Conservation (phyloP, 495 filamentous ascomycete genomes). For the Astrothelium subdiscretum region DNA sequence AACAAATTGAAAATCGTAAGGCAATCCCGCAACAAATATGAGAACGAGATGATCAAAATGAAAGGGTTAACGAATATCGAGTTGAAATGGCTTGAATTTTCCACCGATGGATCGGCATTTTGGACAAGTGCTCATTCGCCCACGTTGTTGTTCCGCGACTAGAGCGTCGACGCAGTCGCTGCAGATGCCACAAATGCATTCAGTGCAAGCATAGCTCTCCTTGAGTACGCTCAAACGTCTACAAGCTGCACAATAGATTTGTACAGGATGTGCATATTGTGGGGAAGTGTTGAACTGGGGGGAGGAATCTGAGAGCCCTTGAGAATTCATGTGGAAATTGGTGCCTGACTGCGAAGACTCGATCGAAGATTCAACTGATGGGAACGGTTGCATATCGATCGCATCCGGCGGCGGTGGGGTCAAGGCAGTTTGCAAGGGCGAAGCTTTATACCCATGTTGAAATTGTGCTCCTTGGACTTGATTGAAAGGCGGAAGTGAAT, state of each 20-base stretch:
- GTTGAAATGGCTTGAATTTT: constrained; percentile 55
- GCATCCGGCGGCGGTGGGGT: constrained; percentile 66
- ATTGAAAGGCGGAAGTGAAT: constrained; percentile 61
- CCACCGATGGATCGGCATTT: constrained; percentile 55
- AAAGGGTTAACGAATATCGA: constrained; percentile 54
- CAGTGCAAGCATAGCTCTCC: constrained; percentile 82
- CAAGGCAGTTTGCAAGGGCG: constrained; percentile 72
- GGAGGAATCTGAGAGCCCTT: constrained; percentile 34
- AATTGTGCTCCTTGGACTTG: constrained; percentile 41
- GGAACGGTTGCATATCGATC: constrained; percentile 57
- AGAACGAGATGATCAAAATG: too few species aligned
- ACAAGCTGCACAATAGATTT: constrained; percentile 83
- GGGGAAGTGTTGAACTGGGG: constrained; percentile 34
- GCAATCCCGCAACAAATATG: too few species aligned
- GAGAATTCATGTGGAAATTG: constrained; percentile 20
- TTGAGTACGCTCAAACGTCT: constrained; percentile 58
- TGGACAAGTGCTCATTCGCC: constrained; percentile 49
- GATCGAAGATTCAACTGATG: constrained; percentile 65
- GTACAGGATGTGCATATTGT: constrained; percentile 42
- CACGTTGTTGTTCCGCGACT: constrained; percentile 40
- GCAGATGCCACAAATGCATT: constrained; percentile 87
- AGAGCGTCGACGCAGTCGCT: constrained; percentile 72
- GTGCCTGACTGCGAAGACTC: constrained; percentile 43
- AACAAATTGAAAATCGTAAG: not conserved
- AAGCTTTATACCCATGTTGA: constrained; percentile 63